phyloP scores from a whole-genome alignment of 768 basidiomycete genomes.

The Cantharellus anzutake region DNA sequence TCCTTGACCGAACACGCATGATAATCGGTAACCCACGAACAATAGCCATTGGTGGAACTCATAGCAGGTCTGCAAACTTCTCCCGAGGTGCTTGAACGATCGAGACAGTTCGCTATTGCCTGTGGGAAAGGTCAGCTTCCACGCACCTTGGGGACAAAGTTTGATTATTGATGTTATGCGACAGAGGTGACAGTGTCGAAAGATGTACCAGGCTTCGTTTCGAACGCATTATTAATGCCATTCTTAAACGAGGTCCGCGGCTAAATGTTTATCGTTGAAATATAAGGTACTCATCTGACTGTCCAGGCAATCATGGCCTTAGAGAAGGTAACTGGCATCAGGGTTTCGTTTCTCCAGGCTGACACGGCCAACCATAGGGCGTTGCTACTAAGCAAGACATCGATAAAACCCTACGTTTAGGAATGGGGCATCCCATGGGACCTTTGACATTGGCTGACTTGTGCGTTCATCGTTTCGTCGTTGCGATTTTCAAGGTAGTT shows the following conservation, averaged over 20 bases:
- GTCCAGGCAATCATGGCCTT: slow-evolving; percentile 78
- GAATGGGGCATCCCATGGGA: slow-evolving; percentile 93
- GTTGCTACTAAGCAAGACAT: slow-evolving; percentile 89
- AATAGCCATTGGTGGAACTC: slow-evolving; percentile 81
- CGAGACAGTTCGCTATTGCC: slow-evolving; percentile 64
- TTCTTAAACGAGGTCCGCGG: slow-evolving; percentile 75
- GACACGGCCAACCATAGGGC: slow-evolving; percentile 29
- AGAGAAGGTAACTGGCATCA: slow-evolving; percentile 41
- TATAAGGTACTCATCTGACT: not conserved
- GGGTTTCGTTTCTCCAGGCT: not conserved
- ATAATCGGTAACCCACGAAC: not conserved
- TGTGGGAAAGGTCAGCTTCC: slow-evolving; percentile 55
- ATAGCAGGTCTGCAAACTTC: slow-evolving; percentile 89
- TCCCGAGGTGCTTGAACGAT: slow-evolving; percentile 48
- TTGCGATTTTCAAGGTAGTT: not conserved
- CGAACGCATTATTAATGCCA: slow-evolving; percentile 88
- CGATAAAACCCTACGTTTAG: slow-evolving; percentile 81
- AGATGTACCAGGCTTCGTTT: slow-evolving; percentile 91
- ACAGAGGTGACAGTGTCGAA: slow-evolving; percentile 80
- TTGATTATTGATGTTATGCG: not conserved
- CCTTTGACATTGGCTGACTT: slow-evolving; percentile 69
- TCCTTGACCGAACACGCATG: not conserved
- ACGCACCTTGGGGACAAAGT: not conserved
- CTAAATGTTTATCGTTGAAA: not conserved
- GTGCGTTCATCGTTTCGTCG: slow-evolving; percentile 18